Base-by-base conservation (phyloP, 768 basidiomycete genomes). In the Naganishia friedmannii region DNA sequence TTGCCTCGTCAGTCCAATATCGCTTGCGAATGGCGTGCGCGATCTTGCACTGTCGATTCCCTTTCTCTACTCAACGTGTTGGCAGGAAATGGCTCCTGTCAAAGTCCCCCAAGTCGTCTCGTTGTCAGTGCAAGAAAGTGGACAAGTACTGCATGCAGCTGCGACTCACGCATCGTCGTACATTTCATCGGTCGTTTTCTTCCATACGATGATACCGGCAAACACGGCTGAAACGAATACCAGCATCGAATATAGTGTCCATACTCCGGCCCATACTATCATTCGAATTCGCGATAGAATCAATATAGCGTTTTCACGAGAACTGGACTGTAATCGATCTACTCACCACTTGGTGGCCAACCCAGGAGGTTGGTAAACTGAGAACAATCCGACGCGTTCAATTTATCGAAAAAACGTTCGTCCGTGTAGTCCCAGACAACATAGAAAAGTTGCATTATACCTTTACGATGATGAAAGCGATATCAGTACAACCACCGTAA, bases 391-490 rank as follows among this genome's bases (percentile, higher is more conserved):
- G 92, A 93, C 76, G 93, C 91, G 76, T 95, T 95, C 31, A 88
- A 86, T 83, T 95, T 95, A 77, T 93, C 91, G 82, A 94, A 96
- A 82, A 94, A 92, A 68, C 90, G 86, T 77, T 97, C 93, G 79
- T 97, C 94, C 53, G 91, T 87, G 54, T 94, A 89, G 77, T 97
- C 93, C 93, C 93, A 95, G 67, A 96, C 85, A 54, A 92, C 91
- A 75, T 91, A 97, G 69, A 94, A 87, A 31, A 77, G 65, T 72
- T 71, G 73, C 75, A 82, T 78, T 15, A 77, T 51, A 15, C 73
- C 73, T 70, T 32, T n/a, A 9, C 34, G 8, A n/a, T 13, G 29
- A 28, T 10, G n/a, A 8, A 42, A 28, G 23, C 26, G 26, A 26
- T 17, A 23, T 51, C 48, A 42, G 39, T 9, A 26, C 5, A 12